These are phyloP conservation scores for Prunella vulgaris DNA, from an alignment of 257 asterid species.

Conservation along the genomic window DNA sequence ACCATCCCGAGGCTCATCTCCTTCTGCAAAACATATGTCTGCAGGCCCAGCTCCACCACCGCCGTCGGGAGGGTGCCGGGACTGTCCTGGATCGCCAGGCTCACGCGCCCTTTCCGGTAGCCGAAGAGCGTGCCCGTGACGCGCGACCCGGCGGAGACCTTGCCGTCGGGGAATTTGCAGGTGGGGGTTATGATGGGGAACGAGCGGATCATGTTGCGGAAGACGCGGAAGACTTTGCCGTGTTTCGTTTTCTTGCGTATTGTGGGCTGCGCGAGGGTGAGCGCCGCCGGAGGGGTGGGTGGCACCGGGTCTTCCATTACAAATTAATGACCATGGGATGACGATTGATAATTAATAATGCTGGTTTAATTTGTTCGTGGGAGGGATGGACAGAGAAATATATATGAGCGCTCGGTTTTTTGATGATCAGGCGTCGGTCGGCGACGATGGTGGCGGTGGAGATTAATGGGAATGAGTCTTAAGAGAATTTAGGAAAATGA, in stretches of 20 bases:
- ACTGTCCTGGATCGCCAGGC: slow-evolving; percentile 49
- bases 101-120: slow-evolving; percentile 53
- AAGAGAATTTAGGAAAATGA: neutral
- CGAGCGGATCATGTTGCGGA: slow-evolving; percentile 68
- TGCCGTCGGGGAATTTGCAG: slow-evolving; percentile 51
- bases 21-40: slow-evolving; percentile 43
- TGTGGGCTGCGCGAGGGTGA: slow-evolving; percentile 65
- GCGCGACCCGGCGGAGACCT: slow-evolving; percentile 29
- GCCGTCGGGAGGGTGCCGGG: slow-evolving; percentile 37
- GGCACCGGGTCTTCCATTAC: slow-evolving; percentile 63
- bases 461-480: neutral
- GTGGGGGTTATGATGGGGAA: slow-evolving; percentile 72
- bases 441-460: neutral
- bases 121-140: slow-evolving; percentile 76
- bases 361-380: neutral
- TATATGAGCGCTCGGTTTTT: no score
- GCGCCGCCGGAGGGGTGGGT: slow-evolving; percentile 28
- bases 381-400: neutral
- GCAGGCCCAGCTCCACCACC: slow-evolving; percentile 57
- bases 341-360: neutral
- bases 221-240: slow-evolving; percentile 40
- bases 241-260: slow-evolving; percentile 34
- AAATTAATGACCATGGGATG: neutral
- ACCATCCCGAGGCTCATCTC: slow-evolving; percentile 53
- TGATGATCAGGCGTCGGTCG: no score